phyloP scores from a whole-genome alignment of 176 grass and related monocot genomes.

The Guadua angustifolia region DNA sequence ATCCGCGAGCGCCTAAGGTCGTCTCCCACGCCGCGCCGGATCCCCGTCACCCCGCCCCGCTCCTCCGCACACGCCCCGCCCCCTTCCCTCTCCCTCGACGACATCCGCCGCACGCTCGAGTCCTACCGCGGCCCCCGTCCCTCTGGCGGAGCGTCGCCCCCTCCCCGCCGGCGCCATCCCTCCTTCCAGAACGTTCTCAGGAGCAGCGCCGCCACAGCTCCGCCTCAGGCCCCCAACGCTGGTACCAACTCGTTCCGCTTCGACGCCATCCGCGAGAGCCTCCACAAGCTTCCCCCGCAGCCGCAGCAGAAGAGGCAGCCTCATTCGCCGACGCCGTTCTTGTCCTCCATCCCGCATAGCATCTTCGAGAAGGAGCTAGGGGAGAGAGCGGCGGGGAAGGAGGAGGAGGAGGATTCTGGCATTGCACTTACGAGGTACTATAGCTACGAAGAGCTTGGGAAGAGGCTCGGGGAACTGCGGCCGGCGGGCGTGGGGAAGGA shows the following conservation, averaged over 20 bases:
- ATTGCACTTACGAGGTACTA: conserved; percentile 53
- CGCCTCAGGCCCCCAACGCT: conserved; percentile 3
- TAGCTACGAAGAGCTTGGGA: conserved; percentile 63
- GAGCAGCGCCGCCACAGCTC: background rate
- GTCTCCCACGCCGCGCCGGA: conserved; percentile 36
- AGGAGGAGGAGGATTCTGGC: conserved; percentile 1
- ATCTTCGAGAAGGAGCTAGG: conserved; percentile 43
- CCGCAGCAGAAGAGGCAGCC: background rate
- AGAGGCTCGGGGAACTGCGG: conserved; percentile 63
- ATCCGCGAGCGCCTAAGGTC: conserved; percentile 52
- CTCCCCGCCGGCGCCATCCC: conserved; percentile 7
- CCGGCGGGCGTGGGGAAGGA: conserved; percentile 55
- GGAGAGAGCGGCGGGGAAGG: background rate
- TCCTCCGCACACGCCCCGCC: conserved; percentile 1
- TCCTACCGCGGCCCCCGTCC: conserved; percentile 2
- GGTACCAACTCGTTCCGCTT: background rate
- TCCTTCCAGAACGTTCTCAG: conserved; percentile 55
- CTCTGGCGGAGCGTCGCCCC: background rate
- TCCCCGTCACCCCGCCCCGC: conserved; percentile 34
- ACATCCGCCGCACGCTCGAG: conserved; percentile 48
- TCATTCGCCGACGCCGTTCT: background rate
- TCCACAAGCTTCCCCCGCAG: background rate
- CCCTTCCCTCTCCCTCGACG: background rate
- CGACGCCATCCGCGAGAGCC: conserved; percentile 22
- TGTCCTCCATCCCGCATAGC: background rate